These are phyloP conservation scores for Platanthera zijinensis DNA, from an alignment of 106 monocot genomes.

Conservation along the genomic window DNA sequence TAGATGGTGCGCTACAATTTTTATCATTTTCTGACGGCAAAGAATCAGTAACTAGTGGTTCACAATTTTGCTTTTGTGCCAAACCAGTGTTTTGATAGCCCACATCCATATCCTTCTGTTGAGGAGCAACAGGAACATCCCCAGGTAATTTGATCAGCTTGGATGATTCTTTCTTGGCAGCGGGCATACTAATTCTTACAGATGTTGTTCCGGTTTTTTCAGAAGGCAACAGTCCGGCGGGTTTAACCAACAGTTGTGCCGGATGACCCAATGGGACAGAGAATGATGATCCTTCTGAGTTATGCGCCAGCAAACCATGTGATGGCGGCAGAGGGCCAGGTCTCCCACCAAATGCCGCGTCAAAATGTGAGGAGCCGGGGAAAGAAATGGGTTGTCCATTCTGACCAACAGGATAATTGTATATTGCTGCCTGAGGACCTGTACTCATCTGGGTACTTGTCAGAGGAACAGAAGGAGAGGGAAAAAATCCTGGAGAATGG, in stretches of 20 bases:
- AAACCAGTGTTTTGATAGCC: not conserved
- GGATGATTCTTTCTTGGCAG: slow-evolving; percentile 14
- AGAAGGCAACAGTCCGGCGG: not conserved
- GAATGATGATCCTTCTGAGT: slow-evolving; percentile 17
- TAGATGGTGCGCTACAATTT: not conserved
- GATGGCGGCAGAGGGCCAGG: slow-evolving; percentile 2
- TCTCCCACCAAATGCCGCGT: not conserved
- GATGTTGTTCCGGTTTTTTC: slow-evolving; percentile 18
- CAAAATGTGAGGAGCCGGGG: slow-evolving; percentile 14
- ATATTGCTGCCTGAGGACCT: slow-evolving; percentile 28
- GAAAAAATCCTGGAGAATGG: slow-evolving; percentile 23
- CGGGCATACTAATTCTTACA: slow-evolving; percentile 28
- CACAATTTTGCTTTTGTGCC: not conserved
- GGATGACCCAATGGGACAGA: slow-evolving; percentile 15
- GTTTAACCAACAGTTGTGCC: slow-evolving; percentile 25
- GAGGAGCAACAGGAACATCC: slow-evolving; percentile 2
- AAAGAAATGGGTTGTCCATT: slow-evolving; percentile 34
- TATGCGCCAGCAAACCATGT: slow-evolving; percentile 13
- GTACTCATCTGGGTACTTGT: slow-evolving; percentile 40
- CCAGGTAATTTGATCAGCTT: slow-evolving; percentile 9
- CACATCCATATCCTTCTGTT: slow-evolving; percentile 8
- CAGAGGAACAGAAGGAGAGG: slow-evolving; percentile 29
- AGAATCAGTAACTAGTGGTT: slow-evolving; percentile 1
- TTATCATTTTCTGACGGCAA: not conserved
- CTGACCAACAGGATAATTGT: slow-evolving; percentile 47